Percentiles rank a stretch among this genome's conserved stretches.
Evolutionary conservation across 805 yeast genomes (phyloP).

Genomic region (Candida endomychidarum): DNA sequence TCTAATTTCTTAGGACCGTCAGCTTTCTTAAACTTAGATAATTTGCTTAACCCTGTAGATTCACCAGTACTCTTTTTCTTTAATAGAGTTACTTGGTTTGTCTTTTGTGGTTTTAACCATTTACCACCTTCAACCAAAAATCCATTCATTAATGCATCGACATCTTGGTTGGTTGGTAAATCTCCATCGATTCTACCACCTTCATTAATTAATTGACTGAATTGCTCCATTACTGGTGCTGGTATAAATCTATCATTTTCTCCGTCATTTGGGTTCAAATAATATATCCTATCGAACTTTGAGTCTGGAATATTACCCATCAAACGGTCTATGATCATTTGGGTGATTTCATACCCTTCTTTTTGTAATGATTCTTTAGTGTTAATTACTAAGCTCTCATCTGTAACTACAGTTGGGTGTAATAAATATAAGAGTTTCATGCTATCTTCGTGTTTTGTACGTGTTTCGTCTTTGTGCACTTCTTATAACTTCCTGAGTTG

Average conservation of each 20-base stretch:
- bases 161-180: constrained; percentile 47
- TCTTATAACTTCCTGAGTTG: too few relatives aligned
- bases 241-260: constrained; percentile 48
- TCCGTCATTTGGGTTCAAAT: constrained; percentile 53
- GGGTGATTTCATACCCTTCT: constrained; percentile 31
- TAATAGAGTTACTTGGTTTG: constrained; percentile 31
- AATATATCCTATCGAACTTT: constrained; percentile 46
- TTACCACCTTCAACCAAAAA: constrained; percentile 47
- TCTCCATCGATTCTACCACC: constrained; percentile 55
- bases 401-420: constrained; percentile 67
- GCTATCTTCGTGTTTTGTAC: not conserved
- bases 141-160: constrained; percentile 69
- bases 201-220: constrained; percentile 36
- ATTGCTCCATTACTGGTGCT: constrained; percentile 10
- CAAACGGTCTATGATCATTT: constrained; percentile 58
- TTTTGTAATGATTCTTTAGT: constrained; percentile 34
- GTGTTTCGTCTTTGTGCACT: not conserved
- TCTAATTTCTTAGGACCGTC: too few relatives aligned
- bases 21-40: not conserved
- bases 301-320: constrained; percentile 46
- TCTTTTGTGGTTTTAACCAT: constrained; percentile 57
- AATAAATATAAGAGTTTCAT: constrained; percentile 40
- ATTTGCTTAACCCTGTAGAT: not conserved
- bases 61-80: constrained; percentile 19
- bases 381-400: constrained; percentile 45